Evolutionary conservation across 306 rosid genomes (phyloP), one percentile per base, ranked within the genome.

Genomic region (Albizia julibrissin): DNA sequence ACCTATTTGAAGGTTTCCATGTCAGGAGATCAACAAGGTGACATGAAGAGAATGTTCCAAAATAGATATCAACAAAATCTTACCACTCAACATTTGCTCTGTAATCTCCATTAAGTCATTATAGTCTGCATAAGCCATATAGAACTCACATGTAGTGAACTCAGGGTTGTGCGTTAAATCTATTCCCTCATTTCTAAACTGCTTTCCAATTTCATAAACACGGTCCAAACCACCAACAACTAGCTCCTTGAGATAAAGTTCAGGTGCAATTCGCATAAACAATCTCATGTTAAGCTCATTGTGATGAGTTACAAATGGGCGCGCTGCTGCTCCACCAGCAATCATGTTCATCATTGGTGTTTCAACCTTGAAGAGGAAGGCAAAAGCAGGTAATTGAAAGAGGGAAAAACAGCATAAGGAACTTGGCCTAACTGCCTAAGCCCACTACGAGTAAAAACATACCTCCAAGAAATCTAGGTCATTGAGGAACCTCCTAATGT

Each of bases 341-440:
- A 93, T 93, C 97, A 91, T 93, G 84, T 93, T 95, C 99, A 95
- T 91, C 98, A 95, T 95, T 47, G 99, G 99, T 47, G 99, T 93
- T 90, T 95, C 99, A 78, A 95, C 99, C 99, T 95, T 77, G 75
- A 44, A 75, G 81, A 52, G 34, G 34, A 6, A n/a, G 29, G 66
- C 75, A 83, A 74, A 37, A 62, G 84, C 39, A 79, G 37, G 78
- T 74, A 37, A 87, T 43, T 58, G 54, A 58, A 56, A n/a, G 5
- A 29, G 64, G 27, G 15, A 1, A 10, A n/a, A 6, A 6, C 42
- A 64, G 65, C 33, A 27, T 71, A 1, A 54, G 31, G 79, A 21
- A 80, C 24, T 67, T 6, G 15, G 68, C 34, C 85, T 14, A 22
- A 54, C 3, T 12, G 68, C 34, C 85, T 14, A 22, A 47, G 49